A percentile compares a stretch with the other conserved stretches of the same genome.
These are phyloP conservation scores for Galerina sulciceps DNA, from an alignment of 768 basidiomycete species.

Conservation along the genomic window DNA sequence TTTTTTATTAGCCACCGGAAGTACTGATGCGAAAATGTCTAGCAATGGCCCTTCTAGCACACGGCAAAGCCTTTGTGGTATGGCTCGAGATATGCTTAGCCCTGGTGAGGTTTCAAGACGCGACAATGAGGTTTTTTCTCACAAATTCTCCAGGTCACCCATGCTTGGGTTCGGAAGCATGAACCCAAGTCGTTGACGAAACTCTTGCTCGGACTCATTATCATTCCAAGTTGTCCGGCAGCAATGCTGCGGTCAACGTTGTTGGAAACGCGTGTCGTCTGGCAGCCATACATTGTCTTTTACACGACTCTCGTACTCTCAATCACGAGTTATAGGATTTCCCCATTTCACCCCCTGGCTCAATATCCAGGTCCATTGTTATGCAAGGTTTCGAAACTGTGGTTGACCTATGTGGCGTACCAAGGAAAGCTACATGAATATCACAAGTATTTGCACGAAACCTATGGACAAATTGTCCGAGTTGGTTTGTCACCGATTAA, in stretches of 20 bases:
- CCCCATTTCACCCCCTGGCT: constrained; percentile 50
- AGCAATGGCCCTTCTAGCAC: not conserved
- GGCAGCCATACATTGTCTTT: constrained; percentile 2
- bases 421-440: constrained; percentile 47
- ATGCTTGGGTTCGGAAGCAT: constrained; percentile 14
- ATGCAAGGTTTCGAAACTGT: constrained; percentile 41
- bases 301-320: constrained; percentile 18
- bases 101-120: not conserved
- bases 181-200: constrained; percentile 10
- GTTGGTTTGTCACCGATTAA: constrained; percentile 38
- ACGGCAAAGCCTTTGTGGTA: not conserved
- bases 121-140: not conserved
- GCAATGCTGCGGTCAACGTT: not conserved
- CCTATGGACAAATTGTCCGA: constrained; percentile 59
- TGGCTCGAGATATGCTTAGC: not conserved
- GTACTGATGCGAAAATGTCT: too few relatives aligned
- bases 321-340: constrained; percentile 42
- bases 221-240: not conserved
- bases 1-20: too few relatives aligned
- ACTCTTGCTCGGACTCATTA: not conserved
- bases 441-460: constrained; percentile 46
- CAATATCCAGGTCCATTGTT: constrained; percentile 47
- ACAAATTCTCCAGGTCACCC: constrained; percentile 1
- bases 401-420: constrained; percentile 31
- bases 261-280: not conserved